phyloP scores from a whole-genome alignment of 164 flowering plant genomes.

The Brasenia schreberi region DNA sequence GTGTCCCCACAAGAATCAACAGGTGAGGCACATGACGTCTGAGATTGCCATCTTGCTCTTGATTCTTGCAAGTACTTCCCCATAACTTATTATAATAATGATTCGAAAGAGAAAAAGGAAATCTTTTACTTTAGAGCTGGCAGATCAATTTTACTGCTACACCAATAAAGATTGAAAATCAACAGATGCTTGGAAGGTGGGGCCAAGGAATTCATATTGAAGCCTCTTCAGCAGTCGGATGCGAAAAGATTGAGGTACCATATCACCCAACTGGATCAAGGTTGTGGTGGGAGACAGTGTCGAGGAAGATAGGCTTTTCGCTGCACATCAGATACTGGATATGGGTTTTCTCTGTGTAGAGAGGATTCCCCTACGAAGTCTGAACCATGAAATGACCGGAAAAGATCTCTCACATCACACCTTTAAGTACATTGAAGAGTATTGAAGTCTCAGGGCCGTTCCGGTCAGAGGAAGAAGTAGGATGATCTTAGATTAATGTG shows the following conservation, averaged over 20 bases:
- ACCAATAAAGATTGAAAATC: background rate
- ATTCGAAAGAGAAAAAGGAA: no score
- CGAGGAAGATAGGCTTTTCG: background rate
- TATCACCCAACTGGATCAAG: conserved; percentile 3
- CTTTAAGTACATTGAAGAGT: no score
- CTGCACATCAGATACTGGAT: no score
- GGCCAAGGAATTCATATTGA: conserved; percentile 33
- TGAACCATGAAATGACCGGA: no score
- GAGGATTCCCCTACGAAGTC: no score
- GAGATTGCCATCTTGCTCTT: background rate
- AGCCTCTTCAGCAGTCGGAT: conserved; percentile 33
- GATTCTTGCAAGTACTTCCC: background rate
- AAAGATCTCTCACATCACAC: no score
- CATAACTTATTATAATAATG: no score
- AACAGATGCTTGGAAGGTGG: conserved; percentile 41
- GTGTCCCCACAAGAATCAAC: conserved; percentile 56
- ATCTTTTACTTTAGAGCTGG: no score
- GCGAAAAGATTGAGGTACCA: conserved; percentile 27
- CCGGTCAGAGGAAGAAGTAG: no score
- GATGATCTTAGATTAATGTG: background rate
- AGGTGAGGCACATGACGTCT: conserved; percentile 25
- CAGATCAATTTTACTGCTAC: no score
- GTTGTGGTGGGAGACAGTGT: background rate
- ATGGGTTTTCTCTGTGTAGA: no score
- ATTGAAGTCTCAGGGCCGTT: no score